These are phyloP conservation scores for Cucurbita maxima DNA, from an alignment of 306 rosid species.

Conservation along the genomic window DNA sequence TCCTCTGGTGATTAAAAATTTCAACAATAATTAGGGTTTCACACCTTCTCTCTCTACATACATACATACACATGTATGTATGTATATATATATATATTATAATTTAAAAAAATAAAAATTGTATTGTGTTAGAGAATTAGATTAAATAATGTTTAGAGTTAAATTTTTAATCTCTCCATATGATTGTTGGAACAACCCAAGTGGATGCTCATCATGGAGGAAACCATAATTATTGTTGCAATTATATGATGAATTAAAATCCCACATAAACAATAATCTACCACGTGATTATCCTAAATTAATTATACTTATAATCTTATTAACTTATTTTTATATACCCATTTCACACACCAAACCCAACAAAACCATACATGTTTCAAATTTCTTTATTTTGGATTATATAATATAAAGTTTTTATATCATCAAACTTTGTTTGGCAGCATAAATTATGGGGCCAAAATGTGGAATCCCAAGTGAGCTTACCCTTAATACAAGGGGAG, in stretches of 20 bases:
- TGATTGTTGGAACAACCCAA: constrained; percentile 3
- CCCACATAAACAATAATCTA: neutral
- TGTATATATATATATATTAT: too few species aligned
- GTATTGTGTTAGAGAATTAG: neutral
- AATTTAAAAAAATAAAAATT: neutral
- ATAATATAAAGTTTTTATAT: constrained; percentile 4
- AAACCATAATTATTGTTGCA: constrained; percentile 1
- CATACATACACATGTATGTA: too few species aligned
- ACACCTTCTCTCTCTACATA: neutral
- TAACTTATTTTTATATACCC: neutral
- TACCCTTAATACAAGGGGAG: constrained; percentile 1
- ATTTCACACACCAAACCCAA: neutral
- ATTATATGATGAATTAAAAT: neutral
- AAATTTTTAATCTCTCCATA: neutral
- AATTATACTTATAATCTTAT: neutral
- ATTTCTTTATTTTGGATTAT: neutral
- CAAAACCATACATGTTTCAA: neutral
- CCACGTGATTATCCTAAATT: neutral
- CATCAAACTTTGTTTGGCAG: neutral
- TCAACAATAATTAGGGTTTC: neutral
- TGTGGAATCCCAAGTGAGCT: neutral
- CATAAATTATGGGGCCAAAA: constrained; percentile 3
- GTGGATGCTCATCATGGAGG: constrained; percentile 4
- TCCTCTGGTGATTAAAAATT: neutral
- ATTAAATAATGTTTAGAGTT: neutral